A percentile compares a stretch with the other conserved stretches of the same genome.
Evolutionary conservation across 2,329 filamentous ascomycete species (phyloP).

Genomic region (Botryosphaeria dothidea): DNA sequence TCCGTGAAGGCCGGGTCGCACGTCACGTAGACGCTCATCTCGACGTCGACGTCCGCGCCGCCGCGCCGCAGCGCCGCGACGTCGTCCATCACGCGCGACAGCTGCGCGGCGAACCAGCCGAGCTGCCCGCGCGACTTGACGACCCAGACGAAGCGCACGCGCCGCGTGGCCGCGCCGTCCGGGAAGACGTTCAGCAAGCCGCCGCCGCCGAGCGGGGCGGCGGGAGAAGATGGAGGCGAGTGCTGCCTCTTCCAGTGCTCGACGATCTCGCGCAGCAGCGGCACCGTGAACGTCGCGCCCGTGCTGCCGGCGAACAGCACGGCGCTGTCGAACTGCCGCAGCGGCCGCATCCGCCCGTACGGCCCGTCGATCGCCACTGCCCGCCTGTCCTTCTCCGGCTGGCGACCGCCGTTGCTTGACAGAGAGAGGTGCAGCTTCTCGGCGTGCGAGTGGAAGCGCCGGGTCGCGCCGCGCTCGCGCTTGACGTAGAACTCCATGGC

Average conservation of each 20-base stretch:
- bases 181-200: neutral
- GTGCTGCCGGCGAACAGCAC: conserved; percentile 62
- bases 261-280: conserved; percentile 58
- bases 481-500: conserved; percentile 60
- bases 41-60: conserved; percentile 45
- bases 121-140: conserved; percentile 56
- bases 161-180: conserved; percentile 45
- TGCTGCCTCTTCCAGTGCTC: conserved; percentile 42
- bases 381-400: conserved; percentile 24
- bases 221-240: neutral
- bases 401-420: conserved; percentile 21
- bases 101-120: conserved; percentile 54
- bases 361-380: conserved; percentile 56
- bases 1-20: conserved; percentile 52
- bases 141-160: conserved; percentile 60
- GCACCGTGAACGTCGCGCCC: conserved; percentile 60
- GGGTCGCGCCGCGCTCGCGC: conserved; percentile 55
- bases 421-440: conserved; percentile 35
- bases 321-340: conserved; percentile 63
- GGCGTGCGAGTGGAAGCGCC: conserved; percentile 52
- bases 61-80: conserved; percentile 41
- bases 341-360: conserved; percentile 52
- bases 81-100: conserved; percentile 48
- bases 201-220: conserved; percentile 3
- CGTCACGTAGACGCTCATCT: conserved; percentile 58